Evolutionary conservation across 1,284 basidiomycete species (phyloP).

Genomic region (Anthracocystis setariae): DNA sequence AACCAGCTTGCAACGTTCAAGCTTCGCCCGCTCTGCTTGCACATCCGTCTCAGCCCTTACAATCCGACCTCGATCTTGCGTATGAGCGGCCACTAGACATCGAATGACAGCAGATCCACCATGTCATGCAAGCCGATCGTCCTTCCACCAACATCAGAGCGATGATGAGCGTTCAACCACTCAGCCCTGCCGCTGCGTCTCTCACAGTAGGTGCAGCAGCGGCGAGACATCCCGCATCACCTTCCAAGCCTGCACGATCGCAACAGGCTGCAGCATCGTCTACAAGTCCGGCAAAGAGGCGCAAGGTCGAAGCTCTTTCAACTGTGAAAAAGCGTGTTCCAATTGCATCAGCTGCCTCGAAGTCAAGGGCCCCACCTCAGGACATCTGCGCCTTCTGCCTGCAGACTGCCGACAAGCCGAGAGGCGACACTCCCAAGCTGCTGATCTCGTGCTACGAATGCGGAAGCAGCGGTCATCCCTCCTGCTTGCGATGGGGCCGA

Average conservation of each 20-base stretch:
- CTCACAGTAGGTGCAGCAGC: constrained; percentile 9
- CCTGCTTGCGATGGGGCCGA: constrained; percentile 63
- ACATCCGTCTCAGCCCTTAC: too few species aligned
- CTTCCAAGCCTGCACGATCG: constrained; percentile 18
- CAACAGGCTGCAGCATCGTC: constrained; percentile 9
- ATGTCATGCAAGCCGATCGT: constrained; percentile 38
- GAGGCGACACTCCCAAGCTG: constrained; percentile 49
- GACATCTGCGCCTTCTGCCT: constrained; percentile 66
- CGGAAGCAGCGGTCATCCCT: constrained; percentile 66
- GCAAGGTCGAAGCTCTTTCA: constrained; percentile 21
- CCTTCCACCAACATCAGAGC: constrained; percentile 26
- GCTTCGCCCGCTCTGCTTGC: too few species aligned
- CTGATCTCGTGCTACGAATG: constrained; percentile 67
- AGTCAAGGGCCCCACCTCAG: constrained; percentile 24
- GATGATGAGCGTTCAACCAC: constrained; percentile 45
- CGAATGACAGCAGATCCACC: constrained; percentile 19
- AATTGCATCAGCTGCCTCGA: constrained; percentile 2
- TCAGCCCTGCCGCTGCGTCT: constrained; percentile 19
- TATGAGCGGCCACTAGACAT: not conserved
- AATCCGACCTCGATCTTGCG: too few species aligned
- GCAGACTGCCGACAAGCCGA: constrained; percentile 36
- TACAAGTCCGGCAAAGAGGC: constrained; percentile 31
- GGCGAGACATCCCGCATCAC: constrained; percentile 24
- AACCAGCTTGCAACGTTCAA: too few species aligned
- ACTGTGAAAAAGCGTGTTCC: constrained; percentile 11